Percentiles rank a stretch among this genome's conserved stretches.
These are phyloP conservation scores for Daldinia bambusicola DNA, from an alignment of 495 filamentous ascomycete species.

Conservation along the genomic window DNA sequence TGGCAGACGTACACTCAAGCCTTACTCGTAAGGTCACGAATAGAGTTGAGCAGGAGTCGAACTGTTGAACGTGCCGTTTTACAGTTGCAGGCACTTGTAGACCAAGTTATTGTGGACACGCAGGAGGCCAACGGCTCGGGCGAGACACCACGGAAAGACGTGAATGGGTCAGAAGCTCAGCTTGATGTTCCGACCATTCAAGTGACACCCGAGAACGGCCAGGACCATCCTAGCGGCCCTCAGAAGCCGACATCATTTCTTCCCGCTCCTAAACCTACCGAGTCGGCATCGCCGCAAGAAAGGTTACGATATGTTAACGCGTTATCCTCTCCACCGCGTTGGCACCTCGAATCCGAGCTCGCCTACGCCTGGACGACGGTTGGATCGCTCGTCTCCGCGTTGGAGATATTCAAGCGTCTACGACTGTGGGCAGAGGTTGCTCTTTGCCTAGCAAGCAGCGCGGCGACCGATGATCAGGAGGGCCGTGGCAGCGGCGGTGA, in stretches of 20 bases:
- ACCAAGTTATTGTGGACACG: constrained; percentile 94
- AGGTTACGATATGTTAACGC: constrained; percentile 84
- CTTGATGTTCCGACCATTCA: constrained; percentile 53
- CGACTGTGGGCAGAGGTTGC: constrained; percentile 97
- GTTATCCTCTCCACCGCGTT: constrained; percentile 83
- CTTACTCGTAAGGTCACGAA: constrained; percentile 83
- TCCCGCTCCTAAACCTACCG: constrained; percentile 75
- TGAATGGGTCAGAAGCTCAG: constrained; percentile 17
- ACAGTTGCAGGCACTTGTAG: constrained; percentile 94
- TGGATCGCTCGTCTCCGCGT: constrained; percentile 85
- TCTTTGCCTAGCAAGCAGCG: constrained; percentile 74
- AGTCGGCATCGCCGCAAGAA: constrained; percentile 79
- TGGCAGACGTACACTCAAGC: constrained; percentile 99
- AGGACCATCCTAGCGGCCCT: constrained; percentile 8
- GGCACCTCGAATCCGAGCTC: constrained; percentile 93
- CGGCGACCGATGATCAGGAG: constrained; percentile 73
- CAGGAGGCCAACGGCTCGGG: constrained; percentile 55
- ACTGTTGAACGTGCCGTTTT: constrained; percentile 90
- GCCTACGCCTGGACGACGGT: constrained; percentile 89
- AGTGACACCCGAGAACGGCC: constrained; percentile 47
- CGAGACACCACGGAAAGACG: background rate
- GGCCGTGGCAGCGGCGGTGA: constrained; percentile 65
- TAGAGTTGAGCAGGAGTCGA: constrained; percentile 84
- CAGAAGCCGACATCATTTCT: constrained; percentile 78
- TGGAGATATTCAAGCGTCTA: constrained; percentile 95